phyloP scores from a whole-genome alignment of 345 rosid genomes.

The Angophora floribunda region DNA sequence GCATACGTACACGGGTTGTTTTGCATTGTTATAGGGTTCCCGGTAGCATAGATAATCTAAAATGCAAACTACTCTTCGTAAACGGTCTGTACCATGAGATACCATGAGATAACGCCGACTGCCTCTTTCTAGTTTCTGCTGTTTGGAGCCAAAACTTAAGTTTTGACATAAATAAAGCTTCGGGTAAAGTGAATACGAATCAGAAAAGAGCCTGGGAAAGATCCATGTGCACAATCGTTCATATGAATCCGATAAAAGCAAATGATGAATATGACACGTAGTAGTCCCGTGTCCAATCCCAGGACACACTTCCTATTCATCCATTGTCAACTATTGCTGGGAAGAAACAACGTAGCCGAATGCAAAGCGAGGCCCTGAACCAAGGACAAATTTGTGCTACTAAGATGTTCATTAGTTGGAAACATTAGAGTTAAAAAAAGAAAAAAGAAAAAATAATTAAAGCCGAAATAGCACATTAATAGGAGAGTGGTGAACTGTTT shows the following conservation, averaged over 20 bases:
- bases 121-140: background rate
- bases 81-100: background rate
- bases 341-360: background rate
- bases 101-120: background rate
- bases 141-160: background rate
- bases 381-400: background rate
- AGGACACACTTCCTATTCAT: background rate
- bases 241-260: background rate
- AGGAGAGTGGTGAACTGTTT: background rate
- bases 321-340: background rate
- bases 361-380: background rate
- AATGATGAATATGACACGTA: background rate
- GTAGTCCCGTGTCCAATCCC: background rate
- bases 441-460: rapidly evolving
- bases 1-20: background rate
- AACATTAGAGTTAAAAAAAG: background rate
- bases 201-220: background rate
- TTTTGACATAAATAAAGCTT: background rate
- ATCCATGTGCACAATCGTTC: background rate
- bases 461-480: background rate
- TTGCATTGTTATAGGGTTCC: background rate
- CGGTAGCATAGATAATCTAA: background rate
- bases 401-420: background rate
- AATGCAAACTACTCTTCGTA: background rate
- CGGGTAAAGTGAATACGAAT: background rate